Evolutionary conservation across 2,329 filamentous ascomycete genomes (phyloP).

Genomic region (Septoria petroselini): DNA sequence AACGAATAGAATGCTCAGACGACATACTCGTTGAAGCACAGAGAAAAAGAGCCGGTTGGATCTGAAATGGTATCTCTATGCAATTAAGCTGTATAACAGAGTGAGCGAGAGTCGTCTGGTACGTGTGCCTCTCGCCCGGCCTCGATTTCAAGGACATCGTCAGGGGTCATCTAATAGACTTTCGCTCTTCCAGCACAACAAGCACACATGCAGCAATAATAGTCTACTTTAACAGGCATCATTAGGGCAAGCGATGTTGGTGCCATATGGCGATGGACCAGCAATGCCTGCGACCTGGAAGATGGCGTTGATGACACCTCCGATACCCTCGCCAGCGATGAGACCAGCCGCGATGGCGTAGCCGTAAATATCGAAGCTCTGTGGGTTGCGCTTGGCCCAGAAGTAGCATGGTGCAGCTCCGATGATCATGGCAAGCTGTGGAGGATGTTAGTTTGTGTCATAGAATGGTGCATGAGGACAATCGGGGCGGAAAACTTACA

Average conservation of each 20-base stretch:
- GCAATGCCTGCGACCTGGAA: slow-evolving; percentile 47
- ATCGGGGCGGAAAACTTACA: not conserved
- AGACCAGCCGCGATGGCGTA: slow-evolving; percentile 60
- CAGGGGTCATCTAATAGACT: not conserved
- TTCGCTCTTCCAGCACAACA: not conserved
- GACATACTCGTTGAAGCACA: too few relatives aligned
- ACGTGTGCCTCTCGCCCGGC: too few relatives aligned
- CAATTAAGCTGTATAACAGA: not conserved
- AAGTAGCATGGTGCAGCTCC: slow-evolving; percentile 52
- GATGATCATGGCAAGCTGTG: slow-evolving; percentile 54
- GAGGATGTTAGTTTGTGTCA: not conserved
- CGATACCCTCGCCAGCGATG: slow-evolving; percentile 63
- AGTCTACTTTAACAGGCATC: slow-evolving; percentile 35
- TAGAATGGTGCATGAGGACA: not conserved
- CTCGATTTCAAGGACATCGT: not conserved
- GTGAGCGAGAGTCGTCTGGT: not conserved
- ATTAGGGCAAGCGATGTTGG: slow-evolving; percentile 44
- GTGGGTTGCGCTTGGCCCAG: slow-evolving; percentile 55
- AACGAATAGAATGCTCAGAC: too few relatives aligned
- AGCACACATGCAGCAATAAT: not conserved
- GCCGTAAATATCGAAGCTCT: slow-evolving; percentile 55
- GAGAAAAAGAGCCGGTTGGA: too few relatives aligned
- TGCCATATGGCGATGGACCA: slow-evolving; percentile 43
- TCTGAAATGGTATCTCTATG: not conserved
- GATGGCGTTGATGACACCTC: slow-evolving; percentile 60